Base-by-base conservation (phyloP, 1,139 yeast genomes). In the Blastobotrys arbuscula region DNA sequence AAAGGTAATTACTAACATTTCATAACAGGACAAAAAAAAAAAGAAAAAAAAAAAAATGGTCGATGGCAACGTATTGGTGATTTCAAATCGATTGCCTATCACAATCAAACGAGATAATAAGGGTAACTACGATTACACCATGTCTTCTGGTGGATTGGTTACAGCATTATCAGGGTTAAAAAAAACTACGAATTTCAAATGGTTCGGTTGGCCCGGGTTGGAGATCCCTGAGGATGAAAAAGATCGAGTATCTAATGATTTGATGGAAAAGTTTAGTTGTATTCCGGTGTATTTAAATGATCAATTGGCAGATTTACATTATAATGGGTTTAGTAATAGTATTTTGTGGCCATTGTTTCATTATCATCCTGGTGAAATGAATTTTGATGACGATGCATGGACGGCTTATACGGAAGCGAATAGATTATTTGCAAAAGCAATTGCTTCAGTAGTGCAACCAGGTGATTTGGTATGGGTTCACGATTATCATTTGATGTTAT, bases 361-460 rank as follows among this genome's bases (percentile, higher is more conserved):
- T 67, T 94, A 94, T 68, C 98, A 94, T 64, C 98, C 99, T 0
- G 98, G 98, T 53, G 99, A 94, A 69, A 94, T 94, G 86, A 89
- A 87, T 65, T 94, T 94, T 64, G 98, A 94, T 66, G 98, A 94
- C 66, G 81, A 81, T 55, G 96, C 97, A 2, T 94, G 98, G 98
- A 92, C 92, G 45, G 97, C 97, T 1, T 94, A 94, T 66, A 86
- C 89, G 51, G 95, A 89, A 66, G 98, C 98, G 16, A 94, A 94
- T 65, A 71, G 82, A 53, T 73, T 78, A 55, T 94, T 94, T 71
- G 95, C 97, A 20, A 71, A 78, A 45, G 84, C 76, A 39, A 82
- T 94, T 53, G 81, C 89, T 15, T 71, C 75, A 20, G 81, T 81
- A 58, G 84, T 86, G 41, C 75, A 81, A 37, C 96, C 89, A 57